Conservation (phyloP, 805 yeast species). For the Spathaspora gorwiae region DNA sequence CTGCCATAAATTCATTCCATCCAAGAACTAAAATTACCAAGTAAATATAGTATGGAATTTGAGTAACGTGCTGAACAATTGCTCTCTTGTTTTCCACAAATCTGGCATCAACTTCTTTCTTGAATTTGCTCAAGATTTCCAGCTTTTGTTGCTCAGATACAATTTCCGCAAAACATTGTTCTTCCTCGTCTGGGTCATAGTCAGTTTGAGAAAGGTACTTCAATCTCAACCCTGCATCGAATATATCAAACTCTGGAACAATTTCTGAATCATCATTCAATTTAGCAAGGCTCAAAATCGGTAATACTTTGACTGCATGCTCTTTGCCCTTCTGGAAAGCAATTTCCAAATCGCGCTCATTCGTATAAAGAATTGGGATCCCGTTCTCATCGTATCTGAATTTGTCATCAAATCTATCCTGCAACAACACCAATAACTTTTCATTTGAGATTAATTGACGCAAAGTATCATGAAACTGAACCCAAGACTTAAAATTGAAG, state of each 20-base stretch:
- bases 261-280: slow-evolving; percentile 50
- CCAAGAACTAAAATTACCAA: slow-evolving; percentile 71
- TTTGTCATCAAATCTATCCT: slow-evolving; percentile 75
- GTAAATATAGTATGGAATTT: slow-evolving; percentile 82
- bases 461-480: slow-evolving; percentile 49
- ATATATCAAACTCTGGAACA: slow-evolving; percentile 53
- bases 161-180: slow-evolving; percentile 50
- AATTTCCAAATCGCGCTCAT: slow-evolving; percentile 65
- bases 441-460: slow-evolving; percentile 65
- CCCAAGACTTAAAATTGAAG: slow-evolving; percentile 62
- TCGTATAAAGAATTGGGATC: slow-evolving; percentile 77
- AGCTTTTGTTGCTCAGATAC: slow-evolving; percentile 55
- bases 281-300: slow-evolving; percentile 54
- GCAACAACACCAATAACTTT: slow-evolving; percentile 56
- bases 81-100: slow-evolving; percentile 88
- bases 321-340: slow-evolving; percentile 59
- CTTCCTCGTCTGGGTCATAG: slow-evolving; percentile 22
- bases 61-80: slow-evolving; percentile 67
- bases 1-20: slow-evolving; percentile 92
- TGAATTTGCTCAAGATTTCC: slow-evolving; percentile 54
- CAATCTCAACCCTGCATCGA: slow-evolving; percentile 18
- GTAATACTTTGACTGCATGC: slow-evolving; percentile 52
- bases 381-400: slow-evolving; percentile 83
- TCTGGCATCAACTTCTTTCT: slow-evolving; percentile 71
- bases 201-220: slow-evolving; percentile 19